These are phyloP conservation scores for Skeletonema grethae DNA, from an alignment of 108 stramenopile genomes.

Conservation along the genomic window DNA sequence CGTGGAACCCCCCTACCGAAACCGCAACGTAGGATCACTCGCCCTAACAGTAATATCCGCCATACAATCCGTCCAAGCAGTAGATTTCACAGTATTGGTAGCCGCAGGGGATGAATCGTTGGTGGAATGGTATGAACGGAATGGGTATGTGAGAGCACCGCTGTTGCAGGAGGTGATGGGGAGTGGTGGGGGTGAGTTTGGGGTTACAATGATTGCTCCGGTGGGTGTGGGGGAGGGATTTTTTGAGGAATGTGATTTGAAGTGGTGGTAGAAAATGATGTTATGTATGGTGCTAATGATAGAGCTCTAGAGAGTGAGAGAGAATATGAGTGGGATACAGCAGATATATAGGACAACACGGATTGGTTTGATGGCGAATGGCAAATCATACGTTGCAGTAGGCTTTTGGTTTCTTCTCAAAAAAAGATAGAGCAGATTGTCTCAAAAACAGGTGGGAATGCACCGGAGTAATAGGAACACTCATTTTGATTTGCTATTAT, in stretches of 20 bases:
- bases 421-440: no score
- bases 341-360: no score
- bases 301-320: background rate
- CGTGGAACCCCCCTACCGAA: conserved; percentile 71
- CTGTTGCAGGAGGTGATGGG: conserved; percentile 74
- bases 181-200: conserved; percentile 58
- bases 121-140: conserved; percentile 70
- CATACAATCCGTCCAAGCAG: conserved; percentile 66
- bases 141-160: conserved; percentile 66
- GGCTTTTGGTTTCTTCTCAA: no score
- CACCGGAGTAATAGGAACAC: no score
- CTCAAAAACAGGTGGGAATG: no score
- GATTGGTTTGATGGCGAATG: no score
- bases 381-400: no score
- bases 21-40: conserved; percentile 53
- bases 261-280: conserved; percentile 64
- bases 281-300: no score
- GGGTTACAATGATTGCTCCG: conserved; percentile 78
- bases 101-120: conserved; percentile 77
- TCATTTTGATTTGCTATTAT: no score
- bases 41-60: conserved; percentile 76
- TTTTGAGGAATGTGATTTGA: conserved; percentile 50
- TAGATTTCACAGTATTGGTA: conserved; percentile 76
- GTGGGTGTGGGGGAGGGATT: conserved; percentile 41
- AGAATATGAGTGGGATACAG: background rate